Evolutionary conservation across 495 filamentous ascomycete species (phyloP), one percentile per base, ranked within the genome.

Genomic region (Apiosordaria backusii): DNA sequence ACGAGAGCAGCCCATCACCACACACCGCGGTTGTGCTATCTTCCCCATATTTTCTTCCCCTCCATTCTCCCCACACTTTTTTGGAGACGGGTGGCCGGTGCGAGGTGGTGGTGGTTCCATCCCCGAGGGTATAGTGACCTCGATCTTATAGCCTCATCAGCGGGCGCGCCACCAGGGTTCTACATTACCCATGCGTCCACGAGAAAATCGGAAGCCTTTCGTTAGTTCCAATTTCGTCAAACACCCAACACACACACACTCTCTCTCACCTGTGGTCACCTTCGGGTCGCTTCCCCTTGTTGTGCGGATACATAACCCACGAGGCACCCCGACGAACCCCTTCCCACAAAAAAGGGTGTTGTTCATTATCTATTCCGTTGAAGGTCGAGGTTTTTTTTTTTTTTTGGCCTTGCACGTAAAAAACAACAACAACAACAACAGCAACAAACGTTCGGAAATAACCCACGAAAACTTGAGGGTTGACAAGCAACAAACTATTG

Each of bases 271-370:
- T 4, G n/a, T n/a, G n/a, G n/a, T n/a, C n/a, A n/a, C n/a, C 6
- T 29, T 59, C 27, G 29, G 57, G 57, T 62, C 63, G 19, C 50
- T 26, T 54, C 27, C 62, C 45, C 57, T 60, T 45, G 35, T 25
- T 24, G 63, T 64, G 60, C 61, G 67, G 62, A 62, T 71, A 75
- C 70, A 72, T 72, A 75, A 75, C 61, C 70, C 67, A 64, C 68
- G 52, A 69, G 62, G 52, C 35, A 60, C 55, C 63, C n/a, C 68
- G 16, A 66, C 60, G 40, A 29, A 18, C 50, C 61, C 35, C 50
- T 65, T 26, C 62, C 58, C 59, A 52, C 54, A 62, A 66, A 61
- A 63, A 22, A 57, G 40, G 29, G 23, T 2, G 10, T 45, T 13
- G 13, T 45, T 45, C 9, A 13, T 45, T 13, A 45, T 7, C 58